These are phyloP conservation scores for Athelia psychrophila DNA, from an alignment of 1,284 basidiomycete species.

Conservation along the genomic window DNA sequence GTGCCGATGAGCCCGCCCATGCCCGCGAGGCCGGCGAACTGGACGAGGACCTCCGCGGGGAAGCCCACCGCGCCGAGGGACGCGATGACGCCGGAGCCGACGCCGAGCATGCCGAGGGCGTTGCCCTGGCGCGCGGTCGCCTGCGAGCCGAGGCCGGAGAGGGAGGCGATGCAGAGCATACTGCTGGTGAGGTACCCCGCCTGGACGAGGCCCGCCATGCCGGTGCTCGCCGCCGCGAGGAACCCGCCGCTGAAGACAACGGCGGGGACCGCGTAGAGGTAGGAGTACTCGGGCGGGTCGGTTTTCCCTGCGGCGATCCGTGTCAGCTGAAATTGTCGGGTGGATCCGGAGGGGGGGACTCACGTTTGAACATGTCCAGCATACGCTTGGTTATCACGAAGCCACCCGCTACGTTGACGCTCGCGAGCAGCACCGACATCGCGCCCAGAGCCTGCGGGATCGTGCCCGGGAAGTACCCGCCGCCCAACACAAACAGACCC, in stretches of 20 bases:
- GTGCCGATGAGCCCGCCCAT: slow-evolving; percentile 68
- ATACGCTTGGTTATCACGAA: slow-evolving; percentile 85
- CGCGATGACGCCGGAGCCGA: slow-evolving; percentile 74
- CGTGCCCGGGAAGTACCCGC: slow-evolving; percentile 78
- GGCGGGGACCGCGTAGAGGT: slow-evolving; percentile 76
- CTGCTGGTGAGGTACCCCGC: slow-evolving; percentile 83
- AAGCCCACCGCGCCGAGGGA: slow-evolving; percentile 82
- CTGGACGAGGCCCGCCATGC: slow-evolving; percentile 82
- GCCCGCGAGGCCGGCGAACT: slow-evolving; percentile 74
- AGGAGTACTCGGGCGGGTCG: slow-evolving; percentile 84
- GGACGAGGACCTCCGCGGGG: slow-evolving; percentile 65
- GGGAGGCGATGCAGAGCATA: slow-evolving; percentile 77
- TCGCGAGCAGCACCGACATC: slow-evolving; percentile 76
- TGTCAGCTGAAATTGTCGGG: neutral
- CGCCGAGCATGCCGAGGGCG: slow-evolving; percentile 79
- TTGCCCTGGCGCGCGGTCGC: slow-evolving; percentile 80
- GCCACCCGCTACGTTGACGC: slow-evolving; percentile 82
- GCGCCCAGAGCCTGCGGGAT: slow-evolving; percentile 78
- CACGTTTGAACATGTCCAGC: slow-evolving; percentile 88
- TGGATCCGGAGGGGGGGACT: slow-evolving; percentile 14
- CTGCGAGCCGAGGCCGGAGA: slow-evolving; percentile 74
- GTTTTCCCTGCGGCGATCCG: slow-evolving; percentile 44
- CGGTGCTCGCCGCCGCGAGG: slow-evolving; percentile 74
- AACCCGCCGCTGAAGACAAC: slow-evolving; percentile 80
- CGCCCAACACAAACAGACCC: slow-evolving; percentile 86